These are phyloP conservation scores for Musa schizocarpa DNA, from an alignment of 176 grass and related monocot genomes.

Conservation along the genomic window DNA sequence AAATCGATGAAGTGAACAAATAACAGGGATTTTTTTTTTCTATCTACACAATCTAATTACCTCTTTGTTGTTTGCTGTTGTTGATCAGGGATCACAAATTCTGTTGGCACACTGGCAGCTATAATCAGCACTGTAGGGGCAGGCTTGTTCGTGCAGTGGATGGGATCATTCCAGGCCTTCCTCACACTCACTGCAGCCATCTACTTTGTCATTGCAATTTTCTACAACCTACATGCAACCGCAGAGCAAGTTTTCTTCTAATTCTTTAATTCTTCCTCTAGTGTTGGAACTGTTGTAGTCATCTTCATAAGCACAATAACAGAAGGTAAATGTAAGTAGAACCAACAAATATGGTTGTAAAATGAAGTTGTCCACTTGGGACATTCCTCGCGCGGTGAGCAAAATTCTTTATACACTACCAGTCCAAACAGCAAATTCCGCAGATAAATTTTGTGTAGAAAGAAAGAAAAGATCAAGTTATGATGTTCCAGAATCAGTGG, in stretches of 20 bases:
- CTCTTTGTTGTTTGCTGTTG: no score
- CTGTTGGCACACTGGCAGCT: conserved; percentile 64
- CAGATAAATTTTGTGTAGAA: no score
- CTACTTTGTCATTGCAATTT: conserved; percentile 64
- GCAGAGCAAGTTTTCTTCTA: conserved; percentile 74
- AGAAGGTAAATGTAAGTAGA: not conserved
- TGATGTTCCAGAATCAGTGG: no score
- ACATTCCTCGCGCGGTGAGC: no score
- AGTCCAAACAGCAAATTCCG: no score
- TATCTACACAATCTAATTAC: no score
- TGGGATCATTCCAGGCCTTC: conserved; percentile 93
- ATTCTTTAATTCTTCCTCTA: not conserved
- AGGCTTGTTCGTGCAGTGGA: conserved; percentile 86
- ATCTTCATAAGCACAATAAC: not conserved
- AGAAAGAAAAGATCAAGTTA: no score
- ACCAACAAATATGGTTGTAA: no score
- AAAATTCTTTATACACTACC: no score
- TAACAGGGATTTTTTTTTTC: no score
- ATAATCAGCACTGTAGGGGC: conserved; percentile 82
- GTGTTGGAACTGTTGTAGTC: not conserved
- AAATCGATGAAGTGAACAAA: no score
- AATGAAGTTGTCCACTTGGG: no score
- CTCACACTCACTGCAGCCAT: conserved; percentile 76
- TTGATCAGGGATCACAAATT: conserved; percentile 73
- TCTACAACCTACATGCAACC: conserved; percentile 67